These are phyloP conservation scores for Lentinula novae-zelandiae DNA, from an alignment of 1,284 basidiomycete genomes.

Conservation along the genomic window DNA sequence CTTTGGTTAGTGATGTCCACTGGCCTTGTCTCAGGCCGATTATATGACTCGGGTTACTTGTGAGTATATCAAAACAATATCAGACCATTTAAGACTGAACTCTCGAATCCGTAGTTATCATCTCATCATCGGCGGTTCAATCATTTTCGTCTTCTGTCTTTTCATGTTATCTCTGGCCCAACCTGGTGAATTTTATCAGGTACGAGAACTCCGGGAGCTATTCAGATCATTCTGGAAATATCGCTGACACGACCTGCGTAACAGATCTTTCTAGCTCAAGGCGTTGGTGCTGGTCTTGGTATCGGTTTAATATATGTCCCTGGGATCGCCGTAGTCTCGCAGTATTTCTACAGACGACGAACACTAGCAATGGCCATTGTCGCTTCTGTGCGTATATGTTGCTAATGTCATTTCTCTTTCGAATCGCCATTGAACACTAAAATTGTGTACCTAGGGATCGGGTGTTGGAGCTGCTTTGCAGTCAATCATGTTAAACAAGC, in stretches of 20 bases:
- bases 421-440: neutral
- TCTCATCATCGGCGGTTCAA: constrained; percentile 19
- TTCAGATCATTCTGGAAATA: too few relatives aligned
- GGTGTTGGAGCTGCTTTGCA: constrained; percentile 10
- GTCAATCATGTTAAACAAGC: constrained; percentile 19
- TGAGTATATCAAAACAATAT: neutral
- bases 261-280: constrained; percentile 15
- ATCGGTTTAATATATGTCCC: constrained; percentile 18
- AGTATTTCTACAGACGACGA: constrained; percentile 28
- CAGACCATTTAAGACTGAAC: neutral
- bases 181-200: constrained; percentile 24
- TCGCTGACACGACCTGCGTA: neutral
- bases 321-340: constrained; percentile 28
- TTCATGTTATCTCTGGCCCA: constrained; percentile 27
- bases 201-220: neutral
- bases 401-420: neutral
- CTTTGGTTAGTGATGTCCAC: constrained; percentile 37
- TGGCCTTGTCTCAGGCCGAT: constrained; percentile 30
- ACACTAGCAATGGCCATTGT: constrained; percentile 34
- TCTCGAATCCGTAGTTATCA: constrained; percentile 14
- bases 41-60: constrained; percentile 27
- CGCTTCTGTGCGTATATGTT: constrained; percentile 12
- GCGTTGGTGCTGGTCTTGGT: constrained; percentile 15
- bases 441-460: neutral
- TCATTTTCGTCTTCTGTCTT: constrained; percentile 20